Evolutionary conservation across 2,329 filamentous ascomycete genomes (phyloP).

Genomic region (Trichoderma lentiforme): DNA sequence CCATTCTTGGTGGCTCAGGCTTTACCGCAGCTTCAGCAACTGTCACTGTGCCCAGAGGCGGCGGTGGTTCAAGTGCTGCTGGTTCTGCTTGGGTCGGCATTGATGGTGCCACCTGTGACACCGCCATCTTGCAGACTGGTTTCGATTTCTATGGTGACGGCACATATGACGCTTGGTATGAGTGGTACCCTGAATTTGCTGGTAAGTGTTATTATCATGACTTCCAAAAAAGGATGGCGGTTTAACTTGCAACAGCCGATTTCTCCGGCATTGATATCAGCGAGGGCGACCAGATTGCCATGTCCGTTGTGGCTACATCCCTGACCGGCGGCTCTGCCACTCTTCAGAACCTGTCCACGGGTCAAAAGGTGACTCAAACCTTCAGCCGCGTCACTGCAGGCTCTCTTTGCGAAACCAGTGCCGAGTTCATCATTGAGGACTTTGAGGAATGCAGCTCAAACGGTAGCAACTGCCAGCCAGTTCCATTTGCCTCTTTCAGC

Average conservation of each 20-base stretch:
- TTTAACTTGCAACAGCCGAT: background rate
- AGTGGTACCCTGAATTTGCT: conserved; percentile 10
- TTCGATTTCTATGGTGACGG: conserved; percentile 13
- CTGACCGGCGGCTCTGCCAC: conserved; percentile 10
- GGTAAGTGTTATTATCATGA: background rate
- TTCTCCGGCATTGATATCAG: conserved; percentile 6
- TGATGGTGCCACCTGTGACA: background rate
- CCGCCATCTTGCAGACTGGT: conserved; percentile 3
- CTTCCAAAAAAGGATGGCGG: too few relatives aligned
- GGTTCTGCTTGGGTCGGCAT: conserved; percentile 13
- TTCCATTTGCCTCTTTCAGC: conserved; percentile 11
- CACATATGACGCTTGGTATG: conserved; percentile 13
- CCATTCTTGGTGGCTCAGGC: background rate
- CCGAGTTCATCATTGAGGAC: conserved; percentile 9
- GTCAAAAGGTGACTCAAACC: conserved; percentile 1
- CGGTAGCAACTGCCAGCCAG: background rate
- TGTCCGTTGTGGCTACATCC: conserved; percentile 5
- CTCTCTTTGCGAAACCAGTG: conserved; percentile 8
- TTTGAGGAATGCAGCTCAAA: conserved; percentile 1
- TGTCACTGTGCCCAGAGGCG: conserved; percentile 1
- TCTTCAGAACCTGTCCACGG: conserved; percentile 1
- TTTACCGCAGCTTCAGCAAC: conserved; percentile 3
- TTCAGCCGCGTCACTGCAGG: conserved; percentile 6
- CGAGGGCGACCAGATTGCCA: background rate
- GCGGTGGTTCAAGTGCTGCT: conserved; percentile 4